A percentile compares a stretch with the other conserved stretches of the same genome.
Evolutionary conservation across 176 grass and related monocot genomes (phyloP).

Genomic region (Puya raimondii): DNA sequence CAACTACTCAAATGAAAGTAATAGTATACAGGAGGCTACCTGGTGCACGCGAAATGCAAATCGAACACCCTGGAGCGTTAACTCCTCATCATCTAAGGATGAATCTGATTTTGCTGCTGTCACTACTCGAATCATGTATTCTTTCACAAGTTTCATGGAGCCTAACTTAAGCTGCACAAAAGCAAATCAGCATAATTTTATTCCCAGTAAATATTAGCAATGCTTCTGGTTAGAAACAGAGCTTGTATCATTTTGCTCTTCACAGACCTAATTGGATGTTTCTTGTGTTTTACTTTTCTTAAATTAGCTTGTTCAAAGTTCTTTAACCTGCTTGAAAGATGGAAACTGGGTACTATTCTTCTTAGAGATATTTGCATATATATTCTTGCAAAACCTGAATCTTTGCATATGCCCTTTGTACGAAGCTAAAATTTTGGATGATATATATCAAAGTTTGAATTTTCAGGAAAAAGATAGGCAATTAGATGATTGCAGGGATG

Average conservation of each 20-base stretch:
- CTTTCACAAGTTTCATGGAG: conserved; percentile 83
- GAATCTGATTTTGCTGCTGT: conserved; percentile 53
- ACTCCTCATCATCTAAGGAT: conserved; percentile 76
- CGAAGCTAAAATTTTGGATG: no score
- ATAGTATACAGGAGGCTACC: conserved; percentile 32
- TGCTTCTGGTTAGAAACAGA: conserved; percentile 18
- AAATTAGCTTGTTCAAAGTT: not conserved
- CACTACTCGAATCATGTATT: conserved; percentile 78
- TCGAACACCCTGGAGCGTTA: conserved; percentile 64
- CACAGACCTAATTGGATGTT: not conserved
- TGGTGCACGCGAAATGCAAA: conserved; percentile 94
- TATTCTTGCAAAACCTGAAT: no score
- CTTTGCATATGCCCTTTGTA: no score
- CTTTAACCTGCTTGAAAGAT: not conserved
- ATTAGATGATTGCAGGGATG: not conserved
- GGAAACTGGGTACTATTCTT: not conserved
- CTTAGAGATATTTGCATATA: not conserved
- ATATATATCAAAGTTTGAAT: no score
- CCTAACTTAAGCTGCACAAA: conserved; percentile 67
- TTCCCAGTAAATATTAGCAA: not conserved
- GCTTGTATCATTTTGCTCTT: conserved; percentile 10
- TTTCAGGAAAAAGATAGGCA: no score
- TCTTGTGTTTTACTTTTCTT: not conserved
- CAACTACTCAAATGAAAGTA: conserved; percentile 11
- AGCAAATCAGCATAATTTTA: not conserved